Base-by-base conservation (phyloP, 1,284 basidiomycete species). In the Ceratobasidium sp. region DNA sequence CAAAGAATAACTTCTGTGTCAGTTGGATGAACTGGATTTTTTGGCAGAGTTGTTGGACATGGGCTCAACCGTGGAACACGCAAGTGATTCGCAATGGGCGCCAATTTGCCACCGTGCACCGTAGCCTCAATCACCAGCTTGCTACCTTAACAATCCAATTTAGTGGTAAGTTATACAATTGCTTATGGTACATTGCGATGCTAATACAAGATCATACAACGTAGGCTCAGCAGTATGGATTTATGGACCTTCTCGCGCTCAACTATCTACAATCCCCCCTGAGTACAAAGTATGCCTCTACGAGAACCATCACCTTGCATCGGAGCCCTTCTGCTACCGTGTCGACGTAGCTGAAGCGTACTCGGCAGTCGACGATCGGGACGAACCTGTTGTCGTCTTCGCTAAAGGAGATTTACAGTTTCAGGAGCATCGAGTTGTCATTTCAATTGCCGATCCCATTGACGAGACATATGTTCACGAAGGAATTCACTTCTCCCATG, bases 401-500 rank as follows among this genome's bases (percentile, higher is more conserved):
- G 58, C 58, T 28, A 38, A 41, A 8, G 41, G 41, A 2, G 16
- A 26, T 9, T 21, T 61, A 21, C 58, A 41, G 23, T 8, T 43
- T n/a, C 32, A 44, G 3, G 38, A 61, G 21, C 58, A 61, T 23
- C 58, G 38, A 43, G n/a, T 61, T 14, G 58, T 43, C 18, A 26
- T 61, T 44, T 61, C 58, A 41, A 41, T 61, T 18, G 58, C 38
- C 14, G 41, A 61, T 28, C 58, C 58, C 13, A n/a, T 44, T 21
- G 23, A 61, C 38, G 38, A 61, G 5, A n/a, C 38, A 4, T 4
- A 21, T 23, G 38, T 23, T 11, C 44, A 61, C 23, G 13, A 43
- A 18, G 58, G 58, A 41, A 61, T 61, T 23, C 32, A 61, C 2
- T 61, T 61, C 23, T 61, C 58, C 21, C 58, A 61, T 44, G 58